Conservation (phyloP, 2,329 filamentous ascomycete genomes). For the Xenoacremonium recifei region DNA sequence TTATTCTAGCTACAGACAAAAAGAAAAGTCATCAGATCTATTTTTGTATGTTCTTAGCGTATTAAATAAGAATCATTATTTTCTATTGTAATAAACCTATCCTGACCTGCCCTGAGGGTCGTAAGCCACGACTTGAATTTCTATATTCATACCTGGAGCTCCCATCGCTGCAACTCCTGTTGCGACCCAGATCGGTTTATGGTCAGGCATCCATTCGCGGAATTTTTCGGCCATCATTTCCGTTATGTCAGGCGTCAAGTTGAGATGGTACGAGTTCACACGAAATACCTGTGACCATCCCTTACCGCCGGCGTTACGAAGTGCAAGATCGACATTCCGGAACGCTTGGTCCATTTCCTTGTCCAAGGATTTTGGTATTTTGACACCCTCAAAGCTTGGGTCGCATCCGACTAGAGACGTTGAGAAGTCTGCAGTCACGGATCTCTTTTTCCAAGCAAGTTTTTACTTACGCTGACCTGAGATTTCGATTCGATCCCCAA, state of each 20-base stretch:
- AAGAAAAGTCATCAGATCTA: no score
- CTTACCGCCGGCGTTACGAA: slow-evolving; percentile 50
- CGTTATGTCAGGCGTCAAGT: slow-evolving; percentile 36
- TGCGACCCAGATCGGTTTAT: slow-evolving; percentile 51
- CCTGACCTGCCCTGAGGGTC: slow-evolving; percentile 19
- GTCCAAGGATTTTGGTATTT: slow-evolving; percentile 34
- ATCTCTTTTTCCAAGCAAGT: neutral
- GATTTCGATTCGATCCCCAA: slow-evolving; percentile 46
- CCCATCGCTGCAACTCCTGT: slow-evolving; percentile 49
- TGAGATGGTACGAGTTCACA: slow-evolving; percentile 43
- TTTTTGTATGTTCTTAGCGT: no score
- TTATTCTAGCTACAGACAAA: no score
- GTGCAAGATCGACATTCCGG: slow-evolving; percentile 48
- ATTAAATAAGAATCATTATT: no score
- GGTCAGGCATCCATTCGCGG: slow-evolving; percentile 47
- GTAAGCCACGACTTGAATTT: slow-evolving; percentile 52
- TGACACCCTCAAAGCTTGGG: slow-evolving; percentile 17
- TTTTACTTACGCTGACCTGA: slow-evolving; percentile 42
- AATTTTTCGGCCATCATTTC: slow-evolving; percentile 43
- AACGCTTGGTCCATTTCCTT: slow-evolving; percentile 51
- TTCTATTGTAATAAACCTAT: no score
- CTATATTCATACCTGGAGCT: slow-evolving; percentile 48
- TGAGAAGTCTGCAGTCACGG: neutral
- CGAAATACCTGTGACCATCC: slow-evolving; percentile 52
- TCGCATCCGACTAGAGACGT: slow-evolving; percentile 29